Base-by-base conservation (phyloP, 1,139 yeast genomes). In the Eremothecium cymbalariae region DNA sequence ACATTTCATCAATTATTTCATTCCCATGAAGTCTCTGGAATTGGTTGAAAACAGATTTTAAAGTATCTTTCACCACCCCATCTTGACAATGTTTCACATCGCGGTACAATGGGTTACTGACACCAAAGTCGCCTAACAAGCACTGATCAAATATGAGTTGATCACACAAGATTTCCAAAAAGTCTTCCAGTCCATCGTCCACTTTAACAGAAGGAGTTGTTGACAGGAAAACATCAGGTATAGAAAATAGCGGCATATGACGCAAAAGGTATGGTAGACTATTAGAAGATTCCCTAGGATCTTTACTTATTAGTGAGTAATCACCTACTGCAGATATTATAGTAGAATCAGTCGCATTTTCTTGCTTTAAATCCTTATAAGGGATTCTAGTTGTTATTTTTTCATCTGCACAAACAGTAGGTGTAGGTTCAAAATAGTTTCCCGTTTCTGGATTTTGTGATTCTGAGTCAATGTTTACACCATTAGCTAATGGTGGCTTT, bases 261-360 rank as follows among this genome's bases (percentile, higher is more conserved):
- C 86, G 58, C 25, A 79, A 53, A 13, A 79, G 64, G 51, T 79
- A 72, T 1, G 85, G 86, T 24, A 78, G 55, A 50, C 76, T 74
- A 45, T 75, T 77, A 8, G 62, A 57, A 3, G 54, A 38, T 30
- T 47, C 52, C 2, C 44, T n/a, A 5, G 30, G n/a, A 16, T 17
- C 30, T 6, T 27, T 27, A 6, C n/a, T 27, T 5, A 18, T 14
- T 11, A 17, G 19, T 8, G 21, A 15, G 8, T 27, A 16, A 8
- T 27, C 30, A 4, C 21, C 21, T 5, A 8, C 30, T 4, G 21
- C 19, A 5, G 30, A n/a, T n/a, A 8, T 14, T n/a, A n/a, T 4
- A 4, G 21, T 14, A 9, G 30, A 9, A 9, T 27, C 30, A 3
- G 8, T 14, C 4, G 3, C 6, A n/a, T 17, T n/a, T 3, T 27